phyloP scores from a whole-genome alignment of 306 rosid genomes.

The Casuarina glauca region DNA sequence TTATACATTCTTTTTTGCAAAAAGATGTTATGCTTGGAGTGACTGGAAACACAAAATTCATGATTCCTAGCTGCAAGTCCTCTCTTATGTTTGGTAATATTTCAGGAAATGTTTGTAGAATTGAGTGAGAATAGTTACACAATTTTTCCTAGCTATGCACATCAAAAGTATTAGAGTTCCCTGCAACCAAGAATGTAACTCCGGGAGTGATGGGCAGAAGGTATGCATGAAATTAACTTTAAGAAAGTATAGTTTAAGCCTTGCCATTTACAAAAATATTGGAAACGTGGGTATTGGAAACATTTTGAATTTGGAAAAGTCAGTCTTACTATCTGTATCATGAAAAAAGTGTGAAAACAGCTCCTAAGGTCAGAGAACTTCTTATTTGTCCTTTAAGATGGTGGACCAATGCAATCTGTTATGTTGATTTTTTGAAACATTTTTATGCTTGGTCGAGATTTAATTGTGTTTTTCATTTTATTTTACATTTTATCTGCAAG shows the following conservation, averaged over 20 bases:
- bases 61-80: not conserved
- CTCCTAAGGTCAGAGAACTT: not conserved
- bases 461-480: not conserved
- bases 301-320: not conserved
- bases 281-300: not conserved
- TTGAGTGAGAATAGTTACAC: not conserved
- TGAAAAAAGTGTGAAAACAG: not conserved
- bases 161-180: not conserved
- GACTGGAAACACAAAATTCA: not conserved
- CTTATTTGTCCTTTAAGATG: not conserved
- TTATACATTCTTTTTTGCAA: not conserved
- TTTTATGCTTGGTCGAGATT: not conserved
- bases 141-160: not conserved
- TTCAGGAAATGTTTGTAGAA: not conserved
- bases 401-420: not conserved
- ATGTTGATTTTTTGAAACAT: not conserved
- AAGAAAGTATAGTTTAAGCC: not conserved
- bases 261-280: not conserved
- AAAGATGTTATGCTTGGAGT: not conserved
- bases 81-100: not conserved
- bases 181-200: constrained; percentile 4
- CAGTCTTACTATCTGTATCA: not conserved
- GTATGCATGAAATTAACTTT: not conserved
- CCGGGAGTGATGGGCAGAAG: not conserved
- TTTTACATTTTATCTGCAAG: no score